Base-by-base conservation (phyloP, 169 alveolate genomes). In the Eimeria tenella region DNA sequence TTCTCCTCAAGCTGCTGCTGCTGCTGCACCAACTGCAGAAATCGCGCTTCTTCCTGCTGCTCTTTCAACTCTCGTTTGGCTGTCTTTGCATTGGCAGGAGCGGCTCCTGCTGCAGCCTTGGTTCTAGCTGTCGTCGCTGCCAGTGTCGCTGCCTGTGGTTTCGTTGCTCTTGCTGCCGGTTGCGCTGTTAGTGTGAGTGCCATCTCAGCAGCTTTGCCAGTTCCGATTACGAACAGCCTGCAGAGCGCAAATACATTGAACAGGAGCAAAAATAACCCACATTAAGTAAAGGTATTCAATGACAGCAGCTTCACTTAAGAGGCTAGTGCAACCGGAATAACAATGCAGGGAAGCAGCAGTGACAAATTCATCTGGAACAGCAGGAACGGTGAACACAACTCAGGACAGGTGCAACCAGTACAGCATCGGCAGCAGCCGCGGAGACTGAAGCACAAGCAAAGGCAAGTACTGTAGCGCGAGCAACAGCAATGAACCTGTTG, bases 41-140 rank as follows among this genome's bases (percentile, higher is more conserved):
- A 68, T 15, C 77, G 77, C 49, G 77, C 77, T 23, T 68, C 77
- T n/a, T 68, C 77, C 77, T n/a, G 11, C n/a, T 68, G 77, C 77
- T 68, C 77, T 4, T n/a, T 68, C 11, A 23, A 68, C 42, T 68
- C 77, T 11, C 77, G n/a, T n/a, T 68, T 68, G 49, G 31, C 77
- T 68, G 49, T 23, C 31, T 68, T 68, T 17, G 77, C n/a, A 15
- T 68, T 68, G 49, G 3, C 77, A 68, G 49, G 42, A 1, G 77
- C 77, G 13, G 55, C 31, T 13, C n/a, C 31, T 13, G 77, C 77
- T 17, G 77, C 77, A 1, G 77, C 77, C 9, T 15, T 23, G 9
- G n/a, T 68, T 17, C 42, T 23, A 7, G 11, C n/a, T n/a, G 31
- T 23, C 13, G 77, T 23, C 9, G 77, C 77, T 17, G 77, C 49